phyloP scores from a whole-genome alignment of 345 rosid species.

The Kandelia obovata region DNA sequence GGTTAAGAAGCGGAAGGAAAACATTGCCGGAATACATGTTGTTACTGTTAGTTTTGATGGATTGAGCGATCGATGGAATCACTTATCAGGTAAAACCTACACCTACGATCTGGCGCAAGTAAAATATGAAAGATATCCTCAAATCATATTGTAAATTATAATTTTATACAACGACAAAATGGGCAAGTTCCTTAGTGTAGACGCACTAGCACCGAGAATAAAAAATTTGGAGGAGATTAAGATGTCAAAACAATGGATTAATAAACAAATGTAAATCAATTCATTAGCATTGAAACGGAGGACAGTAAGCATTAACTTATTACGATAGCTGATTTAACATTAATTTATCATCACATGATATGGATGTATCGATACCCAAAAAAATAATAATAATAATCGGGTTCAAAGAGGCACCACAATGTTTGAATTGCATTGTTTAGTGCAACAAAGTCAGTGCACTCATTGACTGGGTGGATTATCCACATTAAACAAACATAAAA shows the following conservation, averaged over 20 bases:
- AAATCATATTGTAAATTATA: no score
- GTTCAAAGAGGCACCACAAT: constrained; percentile 21
- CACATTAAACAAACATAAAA: constrained; percentile 13
- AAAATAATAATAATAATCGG: neutral
- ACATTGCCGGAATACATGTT: no score
- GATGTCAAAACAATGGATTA: constrained; percentile 29
- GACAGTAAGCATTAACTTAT: neutral
- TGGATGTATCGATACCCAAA: constrained; percentile 11
- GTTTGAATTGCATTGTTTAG: constrained; percentile 11
- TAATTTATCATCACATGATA: constrained; percentile 13
- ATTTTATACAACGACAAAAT: constrained; percentile 10
- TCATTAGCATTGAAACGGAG: constrained; percentile 18
- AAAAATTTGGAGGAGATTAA: constrained; percentile 43
- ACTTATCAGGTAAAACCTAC: no score
- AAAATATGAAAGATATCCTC: no score
- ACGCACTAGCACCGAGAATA: constrained; percentile 5
- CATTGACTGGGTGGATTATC: constrained; percentile 20
- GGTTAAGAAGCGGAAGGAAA: no score
- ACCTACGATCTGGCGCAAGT: no score
- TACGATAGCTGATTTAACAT: neutral
- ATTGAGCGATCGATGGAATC: no score
- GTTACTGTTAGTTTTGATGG: no score
- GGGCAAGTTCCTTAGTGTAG: constrained; percentile 20
- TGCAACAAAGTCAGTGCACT: constrained; percentile 15
- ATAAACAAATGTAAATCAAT: constrained; percentile 5